Percentiles rank a stretch among this genome's conserved stretches.
Conservation (phyloP, 2,329 filamentous ascomycete species). For the Lachnum nothofagi region DNA sequence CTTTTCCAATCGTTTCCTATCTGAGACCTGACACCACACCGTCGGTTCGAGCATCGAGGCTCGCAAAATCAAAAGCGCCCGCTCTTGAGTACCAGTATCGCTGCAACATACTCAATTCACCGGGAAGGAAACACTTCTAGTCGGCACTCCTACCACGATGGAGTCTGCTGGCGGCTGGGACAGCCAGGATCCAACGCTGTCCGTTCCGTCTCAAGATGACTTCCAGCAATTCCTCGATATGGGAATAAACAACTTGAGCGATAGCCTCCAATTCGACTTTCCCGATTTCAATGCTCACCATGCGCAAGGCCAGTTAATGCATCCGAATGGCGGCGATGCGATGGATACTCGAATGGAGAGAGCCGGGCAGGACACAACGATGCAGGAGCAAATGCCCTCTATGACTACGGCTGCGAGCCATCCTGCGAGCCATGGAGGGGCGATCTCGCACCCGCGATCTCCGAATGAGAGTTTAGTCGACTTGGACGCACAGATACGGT, state of each 20-base stretch:
- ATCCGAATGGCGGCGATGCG: slow-evolving; percentile 33
- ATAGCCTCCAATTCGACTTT: slow-evolving; percentile 57
- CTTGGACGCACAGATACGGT: slow-evolving; percentile 62
- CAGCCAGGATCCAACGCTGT: slow-evolving; percentile 51
- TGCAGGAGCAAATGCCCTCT: slow-evolving; percentile 44
- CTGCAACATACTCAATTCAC: background rate
- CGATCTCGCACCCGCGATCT: slow-evolving; percentile 40
- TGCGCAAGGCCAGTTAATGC: slow-evolving; percentile 27
- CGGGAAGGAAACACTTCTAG: slow-evolving; percentile 1
- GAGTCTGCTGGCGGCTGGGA: slow-evolving; percentile 42
- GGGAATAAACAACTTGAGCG: slow-evolving; percentile 48
- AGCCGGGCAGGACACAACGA: slow-evolving; percentile 32
- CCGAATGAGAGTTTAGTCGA: slow-evolving; percentile 50
- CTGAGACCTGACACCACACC: slow-evolving; percentile 9
- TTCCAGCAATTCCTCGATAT: slow-evolving; percentile 62
- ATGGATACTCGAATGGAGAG: slow-evolving; percentile 45
- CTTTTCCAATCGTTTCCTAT: slow-evolving; percentile 3
- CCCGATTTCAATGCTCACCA: slow-evolving; percentile 43
- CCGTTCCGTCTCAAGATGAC: slow-evolving; percentile 51
- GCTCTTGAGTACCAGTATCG: no score
- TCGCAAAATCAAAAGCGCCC: no score
- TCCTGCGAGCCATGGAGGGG: slow-evolving; percentile 38
- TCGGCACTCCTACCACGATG: slow-evolving; percentile 26
- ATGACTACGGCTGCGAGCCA: slow-evolving; percentile 44
- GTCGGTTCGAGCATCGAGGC: slow-evolving; percentile 3